These are phyloP conservation scores for Phialocephala sp. DNA, from an alignment of 2,329 filamentous ascomycete species.

Conservation along the genomic window DNA sequence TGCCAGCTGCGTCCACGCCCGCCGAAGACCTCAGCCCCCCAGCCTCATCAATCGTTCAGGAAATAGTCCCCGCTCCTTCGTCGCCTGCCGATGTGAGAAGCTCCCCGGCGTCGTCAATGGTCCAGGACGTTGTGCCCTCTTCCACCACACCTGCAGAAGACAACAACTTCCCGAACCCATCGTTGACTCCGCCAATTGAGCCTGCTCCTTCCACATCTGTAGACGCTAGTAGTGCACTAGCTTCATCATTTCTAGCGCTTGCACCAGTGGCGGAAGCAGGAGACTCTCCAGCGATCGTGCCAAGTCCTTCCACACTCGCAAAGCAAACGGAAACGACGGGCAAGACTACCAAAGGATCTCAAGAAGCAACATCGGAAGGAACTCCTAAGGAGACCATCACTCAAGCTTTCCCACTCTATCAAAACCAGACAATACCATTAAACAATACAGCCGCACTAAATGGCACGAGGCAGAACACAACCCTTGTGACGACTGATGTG, in stretches of 20 bases:
- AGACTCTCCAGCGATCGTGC: not conserved
- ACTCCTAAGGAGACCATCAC: not conserved
- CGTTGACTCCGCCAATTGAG: not conserved
- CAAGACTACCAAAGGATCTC: not conserved
- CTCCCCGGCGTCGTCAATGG: not conserved
- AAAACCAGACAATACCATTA: not conserved
- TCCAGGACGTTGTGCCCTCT: not conserved
- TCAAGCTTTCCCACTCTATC: not conserved
- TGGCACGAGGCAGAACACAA: not conserved
- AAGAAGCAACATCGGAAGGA: too few species aligned
- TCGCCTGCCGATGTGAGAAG: not conserved
- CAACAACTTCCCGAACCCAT: not conserved
- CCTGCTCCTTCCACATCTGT: not conserved
- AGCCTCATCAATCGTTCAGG: not conserved
- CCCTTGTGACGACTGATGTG: not conserved
- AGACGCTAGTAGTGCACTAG: not conserved
- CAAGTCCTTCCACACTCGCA: not conserved
- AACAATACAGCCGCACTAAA: not conserved
- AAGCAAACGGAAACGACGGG: not conserved
- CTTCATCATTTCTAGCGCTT: not conserved
- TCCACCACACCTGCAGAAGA: not conserved
- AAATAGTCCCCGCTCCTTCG: not conserved
- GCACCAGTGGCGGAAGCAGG: not conserved
- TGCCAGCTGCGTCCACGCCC: not conserved
- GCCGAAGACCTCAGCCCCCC: not conserved